Conservation (phyloP, 208 protist species). For the Phytomonas serpens region DNA sequence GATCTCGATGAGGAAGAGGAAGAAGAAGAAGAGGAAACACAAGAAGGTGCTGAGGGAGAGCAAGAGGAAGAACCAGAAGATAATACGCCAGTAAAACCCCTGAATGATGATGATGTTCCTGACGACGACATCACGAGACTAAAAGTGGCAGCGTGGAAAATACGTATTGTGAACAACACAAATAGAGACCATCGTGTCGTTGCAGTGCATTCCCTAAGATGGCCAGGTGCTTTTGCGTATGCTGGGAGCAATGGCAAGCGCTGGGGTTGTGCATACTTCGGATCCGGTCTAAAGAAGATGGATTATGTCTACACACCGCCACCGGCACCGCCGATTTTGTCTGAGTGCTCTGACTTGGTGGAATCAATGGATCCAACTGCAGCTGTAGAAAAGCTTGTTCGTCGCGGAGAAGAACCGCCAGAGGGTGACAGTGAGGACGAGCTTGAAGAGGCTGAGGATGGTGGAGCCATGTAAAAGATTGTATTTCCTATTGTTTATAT, state of each 20-base stretch:
- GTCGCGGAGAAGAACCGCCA: slow-evolving; percentile 82
- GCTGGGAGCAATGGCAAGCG: slow-evolving; percentile 59
- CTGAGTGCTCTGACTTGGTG: slow-evolving; percentile 74
- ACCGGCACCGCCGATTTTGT: slow-evolving; percentile 61
- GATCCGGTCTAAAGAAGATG: slow-evolving; percentile 83
- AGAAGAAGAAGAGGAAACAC: slow-evolving; percentile 54
- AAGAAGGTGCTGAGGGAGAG: slow-evolving; percentile 4
- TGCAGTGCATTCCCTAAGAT: slow-evolving; percentile 78
- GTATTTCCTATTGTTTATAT: not conserved
- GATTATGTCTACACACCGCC: slow-evolving; percentile 80
- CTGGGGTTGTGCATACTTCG: slow-evolving; percentile 88
- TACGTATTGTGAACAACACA: slow-evolving; percentile 70
- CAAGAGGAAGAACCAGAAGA: slow-evolving; percentile 45
- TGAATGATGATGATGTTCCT: slow-evolving; percentile 70
- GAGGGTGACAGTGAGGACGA: slow-evolving; percentile 87
- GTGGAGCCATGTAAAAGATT: slow-evolving; percentile 45
- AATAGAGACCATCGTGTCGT: slow-evolving; percentile 80
- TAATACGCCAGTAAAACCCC: slow-evolving; percentile 69
- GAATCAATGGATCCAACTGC: slow-evolving; percentile 85
- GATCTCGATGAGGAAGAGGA: slow-evolving; percentile 74
- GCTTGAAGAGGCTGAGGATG: slow-evolving; percentile 60
- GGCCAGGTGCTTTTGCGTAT: slow-evolving; percentile 85
- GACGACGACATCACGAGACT: slow-evolving; percentile 83
- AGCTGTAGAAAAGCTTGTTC: slow-evolving; percentile 85
- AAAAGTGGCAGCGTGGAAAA: slow-evolving; percentile 76